A percentile compares a stretch with the other conserved stretches of the same genome.
These are phyloP conservation scores for Acmispon strigosus DNA, from an alignment of 306 rosid species.

Conservation along the genomic window DNA sequence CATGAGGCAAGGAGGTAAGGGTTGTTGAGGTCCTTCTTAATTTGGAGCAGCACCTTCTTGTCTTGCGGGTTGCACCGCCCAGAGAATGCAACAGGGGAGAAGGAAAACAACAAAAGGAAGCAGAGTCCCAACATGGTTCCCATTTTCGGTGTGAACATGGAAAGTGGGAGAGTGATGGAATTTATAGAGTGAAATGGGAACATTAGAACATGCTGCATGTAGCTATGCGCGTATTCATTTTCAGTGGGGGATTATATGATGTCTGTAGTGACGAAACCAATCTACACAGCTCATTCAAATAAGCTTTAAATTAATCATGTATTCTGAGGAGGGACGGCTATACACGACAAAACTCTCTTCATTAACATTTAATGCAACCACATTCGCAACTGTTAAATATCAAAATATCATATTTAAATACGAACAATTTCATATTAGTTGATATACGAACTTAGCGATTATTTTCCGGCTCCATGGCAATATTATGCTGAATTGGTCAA, in stretches of 20 bases:
- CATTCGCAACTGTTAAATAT: too few species aligned
- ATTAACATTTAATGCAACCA: too few species aligned
- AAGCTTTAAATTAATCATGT: too few species aligned
- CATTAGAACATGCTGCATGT: background rate
- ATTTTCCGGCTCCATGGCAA: too few species aligned
- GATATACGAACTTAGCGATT: too few species aligned
- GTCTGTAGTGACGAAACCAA: background rate
- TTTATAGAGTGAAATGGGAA: slow-evolving; percentile 11
- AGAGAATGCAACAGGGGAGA: slow-evolving; percentile 26
- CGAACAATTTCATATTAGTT: too few species aligned
- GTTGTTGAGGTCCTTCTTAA: slow-evolving; percentile 60
- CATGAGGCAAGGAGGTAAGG: slow-evolving; percentile 60
- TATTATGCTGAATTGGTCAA: background rate
- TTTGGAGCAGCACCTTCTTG: slow-evolving; percentile 59
- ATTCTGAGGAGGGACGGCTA: too few species aligned
- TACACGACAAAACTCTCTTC: too few species aligned
- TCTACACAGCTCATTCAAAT: slow-evolving; percentile 4
- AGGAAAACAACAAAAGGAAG: slow-evolving; percentile 11
- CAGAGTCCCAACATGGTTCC: background rate
- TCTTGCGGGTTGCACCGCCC: slow-evolving; percentile 59
- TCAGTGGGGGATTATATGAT: background rate
- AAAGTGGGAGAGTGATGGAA: background rate
- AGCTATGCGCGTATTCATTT: too few species aligned
- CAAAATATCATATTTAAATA: too few species aligned
- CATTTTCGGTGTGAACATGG: background rate